These are phyloP conservation scores for Athelia sp. DNA, from an alignment of 1,284 basidiomycete genomes.

Conservation along the genomic window DNA sequence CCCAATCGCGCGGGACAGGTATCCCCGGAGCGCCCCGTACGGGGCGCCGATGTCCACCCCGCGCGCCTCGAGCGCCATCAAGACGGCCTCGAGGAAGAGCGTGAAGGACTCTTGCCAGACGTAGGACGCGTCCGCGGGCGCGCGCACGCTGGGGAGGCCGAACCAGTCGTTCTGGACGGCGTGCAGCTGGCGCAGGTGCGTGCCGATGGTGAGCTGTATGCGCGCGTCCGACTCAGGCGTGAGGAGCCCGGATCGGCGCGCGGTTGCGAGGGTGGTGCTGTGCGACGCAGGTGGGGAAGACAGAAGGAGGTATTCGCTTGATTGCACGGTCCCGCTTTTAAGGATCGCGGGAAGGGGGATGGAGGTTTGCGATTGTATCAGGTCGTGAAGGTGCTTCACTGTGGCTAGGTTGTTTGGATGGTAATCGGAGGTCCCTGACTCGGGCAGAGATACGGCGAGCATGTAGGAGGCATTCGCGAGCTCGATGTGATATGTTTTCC, in stretches of 20 bases:
- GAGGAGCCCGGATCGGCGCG: conserved; percentile 35
- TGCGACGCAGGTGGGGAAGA: conserved; percentile 26
- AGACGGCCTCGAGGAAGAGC: conserved; percentile 45
- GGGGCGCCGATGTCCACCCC: conserved; percentile 20
- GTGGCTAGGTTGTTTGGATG: conserved; percentile 27
- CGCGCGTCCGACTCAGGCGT: conserved; percentile 34
- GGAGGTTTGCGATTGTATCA: conserved; percentile 30
- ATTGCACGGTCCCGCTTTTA: conserved; percentile 31
- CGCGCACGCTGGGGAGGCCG: conserved; percentile 27
- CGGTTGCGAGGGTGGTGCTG: conserved; percentile 32
- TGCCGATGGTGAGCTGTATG: conserved; percentile 56
- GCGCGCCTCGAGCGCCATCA: conserved; percentile 31
- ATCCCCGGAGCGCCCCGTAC: conserved; percentile 40
- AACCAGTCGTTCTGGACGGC: conserved; percentile 69
- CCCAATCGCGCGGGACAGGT: conserved; percentile 62
- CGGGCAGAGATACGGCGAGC: conserved; percentile 26
- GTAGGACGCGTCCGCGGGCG: conserved; percentile 34
- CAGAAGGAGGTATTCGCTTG: conserved; percentile 34
- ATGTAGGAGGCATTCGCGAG: conserved; percentile 18
- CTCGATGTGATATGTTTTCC: conserved; percentile 30
- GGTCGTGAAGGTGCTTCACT: conserved; percentile 25
- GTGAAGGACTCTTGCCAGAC: conserved; percentile 74
- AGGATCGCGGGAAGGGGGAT: conserved; percentile 32
- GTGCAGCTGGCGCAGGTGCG: conserved; percentile 56
- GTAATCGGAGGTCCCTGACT: conserved; percentile 12